These are phyloP conservation scores for Arachnomyces sp. DNA, from an alignment of 2,329 filamentous ascomycete genomes.

Conservation along the genomic window DNA sequence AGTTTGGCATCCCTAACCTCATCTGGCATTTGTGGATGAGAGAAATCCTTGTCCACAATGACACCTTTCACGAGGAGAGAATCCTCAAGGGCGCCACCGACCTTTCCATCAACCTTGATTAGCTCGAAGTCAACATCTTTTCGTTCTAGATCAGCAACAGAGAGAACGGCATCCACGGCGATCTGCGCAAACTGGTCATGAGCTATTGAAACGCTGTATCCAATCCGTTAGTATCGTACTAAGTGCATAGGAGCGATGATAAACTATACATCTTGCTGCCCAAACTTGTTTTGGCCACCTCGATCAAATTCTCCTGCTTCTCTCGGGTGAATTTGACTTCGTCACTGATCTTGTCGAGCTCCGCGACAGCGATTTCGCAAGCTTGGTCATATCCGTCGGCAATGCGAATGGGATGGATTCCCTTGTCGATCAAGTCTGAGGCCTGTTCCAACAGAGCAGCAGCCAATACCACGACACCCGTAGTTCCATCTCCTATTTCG, in stretches of 20 bases:
- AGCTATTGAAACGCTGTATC: constrained; percentile 72
- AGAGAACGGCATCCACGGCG: constrained; percentile 92
- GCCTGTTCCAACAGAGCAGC: constrained; percentile 94
- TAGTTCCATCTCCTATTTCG: constrained; percentile 97
- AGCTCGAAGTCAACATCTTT: constrained; percentile 98
- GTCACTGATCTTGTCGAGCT: constrained; percentile 90
- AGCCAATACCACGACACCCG: constrained; percentile 91
- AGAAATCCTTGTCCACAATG: constrained; percentile 99
- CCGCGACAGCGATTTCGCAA: constrained; percentile 88
- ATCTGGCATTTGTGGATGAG: constrained; percentile 96
- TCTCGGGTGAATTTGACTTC: constrained; percentile 75
- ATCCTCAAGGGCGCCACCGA: constrained; percentile 88
- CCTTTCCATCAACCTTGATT: constrained; percentile 98
- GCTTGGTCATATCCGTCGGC: constrained; percentile 97
- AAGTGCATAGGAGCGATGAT: not conserved
- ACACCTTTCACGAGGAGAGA: constrained; percentile 93
- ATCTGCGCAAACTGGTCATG: constrained; percentile 98
- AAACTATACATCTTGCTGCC: constrained; percentile 76
- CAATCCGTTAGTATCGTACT: constrained; percentile 4
- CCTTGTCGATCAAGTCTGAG: constrained; percentile 97
- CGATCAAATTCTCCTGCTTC: constrained; percentile 77
- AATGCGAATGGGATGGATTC: constrained; percentile 97
- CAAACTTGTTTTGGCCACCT: constrained; percentile 90
- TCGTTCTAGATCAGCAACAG: constrained; percentile 88
- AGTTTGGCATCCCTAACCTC: constrained; percentile 94